Evolutionary conservation across 805 yeast genomes (phyloP).

Genomic region (Candida krabiensis): DNA sequence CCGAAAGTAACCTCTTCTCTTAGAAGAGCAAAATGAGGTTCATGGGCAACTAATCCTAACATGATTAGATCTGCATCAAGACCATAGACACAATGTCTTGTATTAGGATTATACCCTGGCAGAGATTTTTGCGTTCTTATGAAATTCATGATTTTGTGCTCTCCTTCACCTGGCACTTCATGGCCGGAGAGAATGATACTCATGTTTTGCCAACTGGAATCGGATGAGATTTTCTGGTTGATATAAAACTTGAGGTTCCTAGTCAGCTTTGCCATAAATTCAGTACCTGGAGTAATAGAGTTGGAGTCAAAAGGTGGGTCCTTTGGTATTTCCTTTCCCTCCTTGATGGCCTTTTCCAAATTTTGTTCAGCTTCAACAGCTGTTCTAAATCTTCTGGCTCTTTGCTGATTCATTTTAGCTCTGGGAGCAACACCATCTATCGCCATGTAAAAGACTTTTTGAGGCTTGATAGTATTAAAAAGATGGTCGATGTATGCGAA

Average conservation of each 20-base stretch:
- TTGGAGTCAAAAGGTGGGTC: conserved; percentile 89
- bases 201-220: conserved; percentile 79
- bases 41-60: conserved; percentile 89
- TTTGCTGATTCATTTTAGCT: conserved; percentile 97
- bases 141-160: conserved; percentile 93
- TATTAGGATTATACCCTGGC: conserved; percentile 69
- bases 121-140: conserved; percentile 79
- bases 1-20: conserved; percentile 97
- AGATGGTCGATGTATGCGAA: conserved; percentile 93
- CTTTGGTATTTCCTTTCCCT: conserved; percentile 75
- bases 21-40: conserved; percentile 90
- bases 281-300: conserved; percentile 95
- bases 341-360: conserved; percentile 66
- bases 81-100: conserved; percentile 93
- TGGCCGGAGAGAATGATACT: conserved; percentile 84
- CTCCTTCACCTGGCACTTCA: conserved; percentile 98
- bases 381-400: conserved; percentile 92
- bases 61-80: conserved; percentile 94
- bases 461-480: conserved; percentile 83
- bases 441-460: conserved; percentile 89
- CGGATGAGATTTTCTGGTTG: conserved; percentile 83
- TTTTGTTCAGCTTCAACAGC: conserved; percentile 90
- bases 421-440: conserved; percentile 99
- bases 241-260: conserved; percentile 81
- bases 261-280: conserved; percentile 89